Conservation (phyloP, 371 early-diverging fungal species). For the Circinella umbellata region DNA sequence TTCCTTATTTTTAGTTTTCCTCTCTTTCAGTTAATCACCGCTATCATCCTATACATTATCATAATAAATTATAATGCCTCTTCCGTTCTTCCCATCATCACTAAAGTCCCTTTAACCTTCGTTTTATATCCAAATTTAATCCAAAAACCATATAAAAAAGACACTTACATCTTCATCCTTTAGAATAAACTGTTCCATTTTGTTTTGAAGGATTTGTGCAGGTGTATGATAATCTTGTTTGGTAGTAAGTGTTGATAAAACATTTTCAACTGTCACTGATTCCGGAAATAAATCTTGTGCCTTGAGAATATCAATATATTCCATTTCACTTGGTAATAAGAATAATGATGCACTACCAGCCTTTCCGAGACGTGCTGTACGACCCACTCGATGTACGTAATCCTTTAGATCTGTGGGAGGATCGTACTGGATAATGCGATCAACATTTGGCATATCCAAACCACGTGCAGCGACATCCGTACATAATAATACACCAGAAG, state of each 20-base stretch:
- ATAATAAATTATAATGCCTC: no score
- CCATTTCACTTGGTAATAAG: constrained; percentile 87
- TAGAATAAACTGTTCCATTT: constrained; percentile 65
- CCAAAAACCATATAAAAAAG: not conserved
- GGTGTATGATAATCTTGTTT: constrained; percentile 53
- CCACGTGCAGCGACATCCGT: constrained; percentile 99
- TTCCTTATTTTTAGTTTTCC: not conserved
- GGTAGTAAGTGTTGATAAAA: constrained; percentile 46
- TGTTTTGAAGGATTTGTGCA: constrained; percentile 69
- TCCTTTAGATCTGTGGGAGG: constrained; percentile 93
- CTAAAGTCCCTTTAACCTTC: no score
- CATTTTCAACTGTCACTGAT: constrained; percentile 51
- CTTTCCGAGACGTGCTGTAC: constrained; percentile 96
- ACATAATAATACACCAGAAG: constrained; percentile 83
- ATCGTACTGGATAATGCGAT: constrained; percentile 96
- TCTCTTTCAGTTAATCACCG: no score
- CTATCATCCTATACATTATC: no score
- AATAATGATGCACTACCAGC: constrained; percentile 86
- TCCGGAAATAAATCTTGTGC: constrained; percentile 67
- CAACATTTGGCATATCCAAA: constrained; percentile 94
- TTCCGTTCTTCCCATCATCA: no score
- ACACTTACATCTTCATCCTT: constrained; percentile 55
- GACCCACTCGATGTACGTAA: constrained; percentile 98
- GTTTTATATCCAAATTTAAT: no score
- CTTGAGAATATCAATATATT: constrained; percentile 79